Evolutionary conservation across 2,329 filamentous ascomycete genomes (phyloP).

Genomic region (Colletotrichum falcatum): DNA sequence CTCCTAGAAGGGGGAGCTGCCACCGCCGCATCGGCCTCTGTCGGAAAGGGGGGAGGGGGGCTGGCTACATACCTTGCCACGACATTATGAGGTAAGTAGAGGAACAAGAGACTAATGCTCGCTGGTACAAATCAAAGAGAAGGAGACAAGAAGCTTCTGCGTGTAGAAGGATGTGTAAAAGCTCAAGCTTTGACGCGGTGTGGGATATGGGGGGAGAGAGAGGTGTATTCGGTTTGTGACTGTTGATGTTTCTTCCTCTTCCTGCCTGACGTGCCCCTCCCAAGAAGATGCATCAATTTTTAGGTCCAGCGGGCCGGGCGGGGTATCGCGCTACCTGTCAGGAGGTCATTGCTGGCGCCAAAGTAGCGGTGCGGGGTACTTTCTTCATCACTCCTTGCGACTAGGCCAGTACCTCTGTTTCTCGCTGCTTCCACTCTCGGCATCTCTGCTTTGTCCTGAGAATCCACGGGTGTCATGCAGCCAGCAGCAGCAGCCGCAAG

Average conservation of each 20-base stretch:
- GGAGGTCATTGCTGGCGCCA: constrained; percentile 32
- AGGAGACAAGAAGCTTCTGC: constrained; percentile 36
- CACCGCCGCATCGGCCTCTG: constrained; percentile 9
- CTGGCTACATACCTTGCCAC: constrained; percentile 73
- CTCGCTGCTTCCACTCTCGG: constrained; percentile 38
- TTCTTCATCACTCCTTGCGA: constrained; percentile 23
- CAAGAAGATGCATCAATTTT: constrained; percentile 32
- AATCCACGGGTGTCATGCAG: constrained; percentile 21
- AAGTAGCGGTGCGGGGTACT: constrained; percentile 36
- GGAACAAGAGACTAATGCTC: constrained; percentile 35
- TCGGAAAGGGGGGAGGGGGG: constrained; percentile 41
- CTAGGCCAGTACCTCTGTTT: constrained; percentile 38
- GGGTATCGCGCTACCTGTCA: constrained; percentile 32
- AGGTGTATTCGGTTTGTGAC: constrained; percentile 31
- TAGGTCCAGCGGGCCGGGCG: constrained; percentile 39
- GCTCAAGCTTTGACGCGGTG: constrained; percentile 41
- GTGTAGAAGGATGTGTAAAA: constrained; percentile 28
- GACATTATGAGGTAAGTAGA: constrained; percentile 66
- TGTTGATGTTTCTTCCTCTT: constrained; percentile 39
- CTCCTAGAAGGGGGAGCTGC: constrained; percentile 10
- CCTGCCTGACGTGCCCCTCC: constrained; percentile 39
- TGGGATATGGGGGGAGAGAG: constrained; percentile 34
- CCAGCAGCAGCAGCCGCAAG: not conserved
- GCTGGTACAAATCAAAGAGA: constrained; percentile 38
- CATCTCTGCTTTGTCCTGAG: constrained; percentile 31